These are phyloP conservation scores for Beauveria medogensis DNA, from an alignment of 2,329 filamentous ascomycete genomes.

Conservation along the genomic window DNA sequence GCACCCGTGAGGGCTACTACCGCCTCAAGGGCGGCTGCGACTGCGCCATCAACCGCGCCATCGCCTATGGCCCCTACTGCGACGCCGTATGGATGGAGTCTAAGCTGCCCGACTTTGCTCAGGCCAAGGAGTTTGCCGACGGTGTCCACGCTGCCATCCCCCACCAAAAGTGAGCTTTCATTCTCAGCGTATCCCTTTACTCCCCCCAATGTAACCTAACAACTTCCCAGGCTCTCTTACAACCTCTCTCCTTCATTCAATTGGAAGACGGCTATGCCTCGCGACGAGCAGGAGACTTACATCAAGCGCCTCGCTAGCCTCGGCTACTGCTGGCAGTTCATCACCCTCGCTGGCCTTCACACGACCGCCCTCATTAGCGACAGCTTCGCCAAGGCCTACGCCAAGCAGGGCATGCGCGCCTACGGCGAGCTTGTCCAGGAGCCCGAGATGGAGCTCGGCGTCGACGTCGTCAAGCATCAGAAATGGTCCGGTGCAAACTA, in stretches of 20 bases:
- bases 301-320: conserved; percentile 79
- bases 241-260: conserved; percentile 99
- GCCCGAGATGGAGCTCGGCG: conserved; percentile 82
- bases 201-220: conserved; percentile 13
- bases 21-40: conserved; percentile 84
- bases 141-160: conserved; percentile 93
- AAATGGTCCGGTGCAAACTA: conserved; percentile 97
- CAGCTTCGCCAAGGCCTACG: conserved; percentile 77
- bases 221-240: conserved; percentile 67
- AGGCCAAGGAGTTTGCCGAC: conserved; percentile 87
- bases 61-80: conserved; percentile 87
- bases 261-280: conserved; percentile 93
- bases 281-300: conserved; percentile 91
- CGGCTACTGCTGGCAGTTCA: conserved; percentile 99
- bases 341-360: conserved; percentile 95
- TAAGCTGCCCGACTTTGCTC: conserved; percentile 84
- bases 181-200: not conserved
- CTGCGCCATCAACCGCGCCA: conserved; percentile 81
- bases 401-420: conserved; percentile 80
- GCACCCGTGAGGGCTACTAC: conserved; percentile 94
- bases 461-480: conserved; percentile 97
- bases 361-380: conserved; percentile 89
- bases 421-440: conserved; percentile 97
- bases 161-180: conserved; percentile 73
- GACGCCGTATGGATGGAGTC: conserved; percentile 99